Evolutionary conservation across 805 yeast genomes (phyloP).

Genomic region (Suhomyces sp.): DNA sequence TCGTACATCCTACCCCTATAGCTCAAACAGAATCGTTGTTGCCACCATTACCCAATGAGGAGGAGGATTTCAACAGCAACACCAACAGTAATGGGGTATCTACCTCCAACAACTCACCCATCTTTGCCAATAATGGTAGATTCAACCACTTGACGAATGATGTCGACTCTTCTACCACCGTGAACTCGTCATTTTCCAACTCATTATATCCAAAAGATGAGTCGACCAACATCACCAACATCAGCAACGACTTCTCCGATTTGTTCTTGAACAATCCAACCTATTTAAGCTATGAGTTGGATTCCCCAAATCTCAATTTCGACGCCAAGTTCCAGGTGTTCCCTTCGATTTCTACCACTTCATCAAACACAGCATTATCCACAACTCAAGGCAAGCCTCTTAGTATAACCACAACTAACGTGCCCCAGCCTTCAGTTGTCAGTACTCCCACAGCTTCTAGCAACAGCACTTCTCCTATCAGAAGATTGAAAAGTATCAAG

Average conservation of each 20-base stretch:
- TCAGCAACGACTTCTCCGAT: slow-evolving; percentile 7
- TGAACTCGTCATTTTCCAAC: slow-evolving; percentile 10
- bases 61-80: slow-evolving; percentile 5
- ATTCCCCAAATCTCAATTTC: slow-evolving; percentile 21
- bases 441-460: not conserved
- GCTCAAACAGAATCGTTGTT: slow-evolving; percentile 16
- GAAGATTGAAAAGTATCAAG: slow-evolving; percentile 35
- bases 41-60: slow-evolving; percentile 22
- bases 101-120: slow-evolving; percentile 4
- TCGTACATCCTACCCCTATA: not conserved
- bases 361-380: slow-evolving; percentile 3
- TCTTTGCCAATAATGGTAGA: slow-evolving; percentile 1
- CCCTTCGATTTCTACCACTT: slow-evolving; percentile 9
- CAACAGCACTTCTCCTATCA: slow-evolving; percentile 27
- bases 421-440: not conserved
- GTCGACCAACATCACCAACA: not conserved
- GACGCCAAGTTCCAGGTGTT: slow-evolving; percentile 15
- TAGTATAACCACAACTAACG: not conserved
- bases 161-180: slow-evolving; percentile 10
- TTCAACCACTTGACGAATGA: slow-evolving; percentile 10
- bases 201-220: slow-evolving; percentile 2
- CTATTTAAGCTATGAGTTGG: slow-evolving; percentile 23
- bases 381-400: slow-evolving; percentile 1
- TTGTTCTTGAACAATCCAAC: slow-evolving; percentile 8
- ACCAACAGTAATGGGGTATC: slow-evolving; percentile 2